A percentile compares a stretch with the other conserved stretches of the same genome.
Evolutionary conservation across 164 flowering plant genomes (phyloP).

Genomic region (Nymphaea thermarum): DNA sequence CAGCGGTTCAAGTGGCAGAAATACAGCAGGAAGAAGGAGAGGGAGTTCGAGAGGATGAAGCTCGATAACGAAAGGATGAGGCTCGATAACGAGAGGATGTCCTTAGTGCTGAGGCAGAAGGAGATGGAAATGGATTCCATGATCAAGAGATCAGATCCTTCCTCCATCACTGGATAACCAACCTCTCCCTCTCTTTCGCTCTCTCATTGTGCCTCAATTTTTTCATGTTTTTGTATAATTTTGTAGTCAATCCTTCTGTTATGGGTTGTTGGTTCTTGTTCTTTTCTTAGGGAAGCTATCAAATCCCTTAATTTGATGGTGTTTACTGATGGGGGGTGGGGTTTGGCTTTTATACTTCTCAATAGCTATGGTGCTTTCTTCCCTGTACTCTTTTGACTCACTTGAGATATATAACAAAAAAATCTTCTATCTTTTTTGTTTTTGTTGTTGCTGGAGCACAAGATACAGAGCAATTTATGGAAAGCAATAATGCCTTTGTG

Average conservation of each 20-base stretch:
- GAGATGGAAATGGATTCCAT: constrained; percentile 41
- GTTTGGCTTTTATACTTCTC: background rate
- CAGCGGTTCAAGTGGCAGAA: constrained; percentile 76
- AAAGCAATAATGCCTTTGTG: background rate
- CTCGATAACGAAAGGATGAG: constrained; percentile 51
- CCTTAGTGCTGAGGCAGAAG: constrained; percentile 52
- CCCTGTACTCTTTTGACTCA: background rate
- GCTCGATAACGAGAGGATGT: constrained; percentile 83
- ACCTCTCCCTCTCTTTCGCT: background rate
- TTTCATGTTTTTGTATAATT: no score
- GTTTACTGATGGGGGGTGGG: no score
- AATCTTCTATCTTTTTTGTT: background rate
- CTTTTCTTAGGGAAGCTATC: no score
- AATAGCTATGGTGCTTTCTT: background rate
- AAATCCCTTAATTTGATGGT: no score
- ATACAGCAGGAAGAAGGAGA: constrained; percentile 75
- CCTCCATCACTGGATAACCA: background rate
- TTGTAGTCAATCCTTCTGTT: no score
- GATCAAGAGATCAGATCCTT: background rate
- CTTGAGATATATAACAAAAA: background rate
- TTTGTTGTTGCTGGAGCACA: background rate
- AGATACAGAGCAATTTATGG: background rate
- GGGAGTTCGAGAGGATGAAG: constrained; percentile 83
- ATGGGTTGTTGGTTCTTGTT: no score
- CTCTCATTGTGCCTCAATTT: background rate